Evolutionary conservation across 768 basidiomycete species (phyloP).

Genomic region (Termitomyces sp.): DNA sequence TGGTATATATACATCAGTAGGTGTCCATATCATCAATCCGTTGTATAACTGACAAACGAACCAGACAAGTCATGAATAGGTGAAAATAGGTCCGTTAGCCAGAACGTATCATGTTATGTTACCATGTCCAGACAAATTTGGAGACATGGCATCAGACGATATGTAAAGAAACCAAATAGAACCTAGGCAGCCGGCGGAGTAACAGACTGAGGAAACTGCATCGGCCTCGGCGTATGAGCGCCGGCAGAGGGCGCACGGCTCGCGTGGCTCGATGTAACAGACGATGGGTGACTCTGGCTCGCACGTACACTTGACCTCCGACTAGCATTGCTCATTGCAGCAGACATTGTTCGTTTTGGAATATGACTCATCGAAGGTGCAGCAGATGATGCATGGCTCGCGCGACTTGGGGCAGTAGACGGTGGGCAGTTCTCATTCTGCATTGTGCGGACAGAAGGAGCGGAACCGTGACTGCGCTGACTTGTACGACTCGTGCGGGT

Average conservation of each 20-base stretch:
- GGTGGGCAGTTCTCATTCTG: not conserved
- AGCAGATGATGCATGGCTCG: constrained; percentile 4
- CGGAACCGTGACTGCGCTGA: not conserved
- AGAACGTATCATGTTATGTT: not conserved
- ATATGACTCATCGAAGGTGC: not conserved
- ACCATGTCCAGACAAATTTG: not conserved
- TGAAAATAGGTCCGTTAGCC: not conserved
- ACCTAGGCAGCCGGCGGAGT: not conserved
- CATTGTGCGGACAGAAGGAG: not conserved
- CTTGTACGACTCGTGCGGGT: constrained; percentile 3
- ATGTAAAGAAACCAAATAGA: not conserved
- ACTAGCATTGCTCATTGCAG: not conserved
- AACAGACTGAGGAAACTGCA: not conserved
- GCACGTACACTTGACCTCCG: not conserved
- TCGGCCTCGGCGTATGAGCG: not conserved
- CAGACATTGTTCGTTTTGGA: not conserved
- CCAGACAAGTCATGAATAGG: not conserved
- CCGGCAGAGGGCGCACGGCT: not conserved
- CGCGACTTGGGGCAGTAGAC: constrained; percentile 2
- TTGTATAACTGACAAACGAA: not conserved
- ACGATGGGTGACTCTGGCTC: not conserved
- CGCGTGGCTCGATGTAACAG: not conserved
- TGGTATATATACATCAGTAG: not conserved
- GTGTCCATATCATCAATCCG: not conserved
- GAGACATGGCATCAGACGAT: not conserved